phyloP scores from a whole-genome alignment of 1,284 basidiomycete species.

The Heterobasidion parviporum region DNA sequence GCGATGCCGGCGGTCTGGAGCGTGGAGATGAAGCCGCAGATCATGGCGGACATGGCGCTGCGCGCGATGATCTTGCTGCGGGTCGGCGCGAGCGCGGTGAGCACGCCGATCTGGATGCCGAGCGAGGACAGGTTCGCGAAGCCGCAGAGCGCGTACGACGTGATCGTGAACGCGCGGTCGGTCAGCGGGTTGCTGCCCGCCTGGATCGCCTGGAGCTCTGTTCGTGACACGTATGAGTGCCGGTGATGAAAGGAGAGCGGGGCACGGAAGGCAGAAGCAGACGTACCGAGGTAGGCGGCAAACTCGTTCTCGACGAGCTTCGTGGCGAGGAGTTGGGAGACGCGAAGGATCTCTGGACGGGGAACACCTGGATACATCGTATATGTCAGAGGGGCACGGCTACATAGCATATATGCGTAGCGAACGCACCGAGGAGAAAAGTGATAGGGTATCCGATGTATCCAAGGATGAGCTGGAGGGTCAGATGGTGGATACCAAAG shows the following conservation, averaged over 20 bases:
- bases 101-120: constrained; percentile 88
- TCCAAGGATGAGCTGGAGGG: constrained; percentile 77
- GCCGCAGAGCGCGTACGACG: constrained; percentile 80
- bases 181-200: constrained; percentile 46
- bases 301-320: constrained; percentile 89
- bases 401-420: not conserved
- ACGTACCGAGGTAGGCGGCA: constrained; percentile 58
- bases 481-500: constrained; percentile 77
- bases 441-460: constrained; percentile 85
- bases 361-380: constrained; percentile 44
- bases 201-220: constrained; percentile 48
- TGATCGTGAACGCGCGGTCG: constrained; percentile 69
- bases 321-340: constrained; percentile 76
- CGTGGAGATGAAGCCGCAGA: constrained; percentile 67
- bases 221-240: not conserved
- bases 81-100: constrained; percentile 77
- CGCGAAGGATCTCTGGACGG: constrained; percentile 59
- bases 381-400: not conserved
- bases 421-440: constrained; percentile 62
- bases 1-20: constrained; percentile 14
- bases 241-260: not conserved
- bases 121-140: constrained; percentile 85
- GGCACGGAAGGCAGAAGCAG: not conserved
- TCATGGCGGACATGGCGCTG: constrained; percentile 70
- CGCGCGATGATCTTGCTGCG: constrained; percentile 64